Evolutionary conservation across 768 basidiomycete genomes (phyloP).

Genomic region (Mycena venus): DNA sequence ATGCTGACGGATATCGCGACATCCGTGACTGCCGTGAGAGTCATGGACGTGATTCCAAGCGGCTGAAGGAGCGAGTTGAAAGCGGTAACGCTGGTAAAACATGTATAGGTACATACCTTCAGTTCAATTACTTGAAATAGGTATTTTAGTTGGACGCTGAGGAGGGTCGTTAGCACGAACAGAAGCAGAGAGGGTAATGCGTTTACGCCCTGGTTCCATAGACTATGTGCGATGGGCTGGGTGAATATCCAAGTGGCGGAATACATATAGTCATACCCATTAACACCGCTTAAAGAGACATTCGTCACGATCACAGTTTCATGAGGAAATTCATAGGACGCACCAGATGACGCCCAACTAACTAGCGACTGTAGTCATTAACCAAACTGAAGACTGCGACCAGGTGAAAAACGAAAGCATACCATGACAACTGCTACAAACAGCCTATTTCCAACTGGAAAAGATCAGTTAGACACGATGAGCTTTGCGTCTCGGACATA

Average conservation of each 20-base stretch:
- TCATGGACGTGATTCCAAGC: neutral
- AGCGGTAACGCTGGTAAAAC: neutral
- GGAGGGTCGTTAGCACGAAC: neutral
- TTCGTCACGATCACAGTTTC: neutral
- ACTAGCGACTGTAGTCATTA: neutral
- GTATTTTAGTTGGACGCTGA: neutral
- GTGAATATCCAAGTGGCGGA: neutral
- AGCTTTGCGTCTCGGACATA: neutral
- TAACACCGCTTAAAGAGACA: neutral
- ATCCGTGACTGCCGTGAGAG: neutral
- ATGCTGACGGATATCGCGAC: constrained; percentile 6
- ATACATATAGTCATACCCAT: neutral
- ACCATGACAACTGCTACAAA: neutral
- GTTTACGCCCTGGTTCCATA: constrained; percentile 7
- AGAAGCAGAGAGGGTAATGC: neutral
- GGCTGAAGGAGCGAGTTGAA: neutral
- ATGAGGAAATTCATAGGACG: neutral
- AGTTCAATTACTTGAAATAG: neutral
- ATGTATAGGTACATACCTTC: neutral
- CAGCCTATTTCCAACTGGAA: neutral
- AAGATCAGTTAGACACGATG: neutral
- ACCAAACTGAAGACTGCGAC: too few relatives aligned
- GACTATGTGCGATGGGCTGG: neutral
- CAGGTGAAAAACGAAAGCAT: neutral
- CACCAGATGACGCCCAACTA: constrained; percentile 5